phyloP scores from a whole-genome alignment of 2,329 filamentous ascomycete genomes.

The Neoarthrinium moseri region DNA sequence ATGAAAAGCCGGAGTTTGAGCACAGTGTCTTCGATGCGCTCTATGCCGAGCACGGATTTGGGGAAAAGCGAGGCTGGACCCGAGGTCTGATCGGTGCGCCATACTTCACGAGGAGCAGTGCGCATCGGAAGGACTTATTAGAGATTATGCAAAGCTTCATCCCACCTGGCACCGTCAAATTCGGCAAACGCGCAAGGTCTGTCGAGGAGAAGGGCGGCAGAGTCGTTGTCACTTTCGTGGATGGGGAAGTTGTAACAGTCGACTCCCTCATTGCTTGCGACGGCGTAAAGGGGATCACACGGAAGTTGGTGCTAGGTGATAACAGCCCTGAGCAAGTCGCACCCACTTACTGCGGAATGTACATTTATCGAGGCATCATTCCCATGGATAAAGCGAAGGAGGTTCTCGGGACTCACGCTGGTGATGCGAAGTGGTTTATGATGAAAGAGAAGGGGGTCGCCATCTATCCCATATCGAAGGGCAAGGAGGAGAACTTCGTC shows the following conservation, averaged over 20 bases:
- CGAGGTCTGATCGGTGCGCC: slow-evolving; percentile 33
- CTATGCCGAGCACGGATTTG: slow-evolving; percentile 37
- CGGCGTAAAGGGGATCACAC: slow-evolving; percentile 24
- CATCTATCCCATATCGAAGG: slow-evolving; percentile 24
- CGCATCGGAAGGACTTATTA: slow-evolving; percentile 39
- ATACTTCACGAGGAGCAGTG: slow-evolving; percentile 36
- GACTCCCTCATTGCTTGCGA: slow-evolving; percentile 25
- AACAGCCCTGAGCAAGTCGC: slow-evolving; percentile 21
- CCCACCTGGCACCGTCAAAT: slow-evolving; percentile 21
- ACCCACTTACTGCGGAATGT: slow-evolving; percentile 26
- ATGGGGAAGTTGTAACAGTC: slow-evolving; percentile 16
- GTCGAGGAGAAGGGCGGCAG: slow-evolving; percentile 21
- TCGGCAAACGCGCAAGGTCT: slow-evolving; percentile 21
- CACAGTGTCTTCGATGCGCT: slow-evolving; percentile 40
- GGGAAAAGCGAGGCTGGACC: slow-evolving; percentile 33
- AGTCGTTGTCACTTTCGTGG: slow-evolving; percentile 20
- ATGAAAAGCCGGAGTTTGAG: slow-evolving; percentile 32
- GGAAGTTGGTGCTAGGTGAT: slow-evolving; percentile 20
- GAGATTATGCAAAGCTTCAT: slow-evolving; percentile 38
- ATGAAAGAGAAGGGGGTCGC: slow-evolving; percentile 18
- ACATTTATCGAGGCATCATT: slow-evolving; percentile 28
- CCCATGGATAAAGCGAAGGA: slow-evolving; percentile 24
- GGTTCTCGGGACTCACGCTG: slow-evolving; percentile 24
- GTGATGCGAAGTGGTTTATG: slow-evolving; percentile 27
- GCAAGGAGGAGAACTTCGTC: slow-evolving; percentile 23